Evolutionary conservation across 345 rosid species (phyloP), one percentile per base, ranked within the genome.

Genomic region (Salix caprea): DNA sequence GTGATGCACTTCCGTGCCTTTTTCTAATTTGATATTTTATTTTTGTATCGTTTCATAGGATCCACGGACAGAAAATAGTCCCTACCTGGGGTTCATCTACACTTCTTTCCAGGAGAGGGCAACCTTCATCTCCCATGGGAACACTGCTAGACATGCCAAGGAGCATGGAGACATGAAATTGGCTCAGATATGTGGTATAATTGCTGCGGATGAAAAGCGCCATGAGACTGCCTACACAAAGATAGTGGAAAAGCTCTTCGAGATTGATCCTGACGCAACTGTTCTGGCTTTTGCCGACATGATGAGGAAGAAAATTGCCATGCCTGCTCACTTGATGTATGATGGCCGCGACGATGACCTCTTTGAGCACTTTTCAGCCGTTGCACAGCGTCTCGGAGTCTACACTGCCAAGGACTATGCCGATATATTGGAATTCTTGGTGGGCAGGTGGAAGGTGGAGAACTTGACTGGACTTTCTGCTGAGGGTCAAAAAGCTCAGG

Each of bases 31-130:
- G 58, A 48, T 3, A 48, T 56, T 6, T 12, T 74, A 32, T 42
- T 2, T 65, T n/a, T 37, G n/a, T 52, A 10, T 66, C 32, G 30
- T 50, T 78, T 71, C 28, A 18, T 77, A 96, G 99, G 98, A 93
- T 84, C 93, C 97, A 0, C 77, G 89, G 54, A 88, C 94, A 0
- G 98, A 91, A 84, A 93, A 96, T 81, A 93, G 82, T 32, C 99
- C 99, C 1, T 96, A 90, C 82, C 92, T 89, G 32, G 97, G 98
- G 15, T 91, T 90, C 82, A 91, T 96, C 87, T 95, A 95, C 81
- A 92, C 99, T 7, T 88, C 99, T 12, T 95, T 95, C 81, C 99
- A 95, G 86, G 99, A 96, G 76, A 89, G 99, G 85, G 99, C 99
- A 13, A 96, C 99, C 30, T 96, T 96, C 73, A 67, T 96, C 78